Conservation (phyloP, 768 basidiomycete species). For the Rhizopogon sp. region DNA sequence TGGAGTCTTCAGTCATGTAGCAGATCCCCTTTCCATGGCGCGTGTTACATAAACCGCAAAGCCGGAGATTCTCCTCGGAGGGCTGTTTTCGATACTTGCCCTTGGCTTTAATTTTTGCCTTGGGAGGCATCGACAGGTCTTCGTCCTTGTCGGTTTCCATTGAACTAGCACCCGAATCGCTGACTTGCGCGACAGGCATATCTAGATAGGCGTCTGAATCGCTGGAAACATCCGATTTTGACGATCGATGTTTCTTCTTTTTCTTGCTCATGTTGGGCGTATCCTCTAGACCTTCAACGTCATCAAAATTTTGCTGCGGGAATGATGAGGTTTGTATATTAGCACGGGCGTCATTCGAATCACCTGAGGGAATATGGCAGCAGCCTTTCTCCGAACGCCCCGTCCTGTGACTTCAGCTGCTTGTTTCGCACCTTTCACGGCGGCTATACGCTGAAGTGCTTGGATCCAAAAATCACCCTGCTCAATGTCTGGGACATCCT, state of each 20-base stretch:
- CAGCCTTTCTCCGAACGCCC: constrained; percentile 70
- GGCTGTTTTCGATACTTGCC: neutral
- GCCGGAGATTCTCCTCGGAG: constrained; percentile 5
- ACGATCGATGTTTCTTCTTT: constrained; percentile 29
- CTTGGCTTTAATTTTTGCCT: constrained; percentile 4
- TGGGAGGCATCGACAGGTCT: neutral
- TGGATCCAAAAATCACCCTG: constrained; percentile 80
- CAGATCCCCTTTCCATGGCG: constrained; percentile 49
- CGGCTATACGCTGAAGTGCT: constrained; percentile 49
- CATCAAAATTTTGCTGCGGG: constrained; percentile 25
- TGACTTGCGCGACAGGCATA: constrained; percentile 16
- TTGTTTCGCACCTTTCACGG: constrained; percentile 34
- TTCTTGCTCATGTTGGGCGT: constrained; percentile 32
- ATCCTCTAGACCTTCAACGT: constrained; percentile 31
- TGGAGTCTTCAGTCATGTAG: constrained; percentile 58
- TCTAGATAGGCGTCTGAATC: constrained; percentile 37
- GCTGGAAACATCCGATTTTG: constrained; percentile 28
- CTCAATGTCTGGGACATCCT: constrained; percentile 40
- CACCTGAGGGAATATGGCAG: constrained; percentile 39
- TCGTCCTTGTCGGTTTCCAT: constrained; percentile 12
- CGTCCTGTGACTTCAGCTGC: constrained; percentile 61
- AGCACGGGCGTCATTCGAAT: neutral
- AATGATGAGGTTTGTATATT: constrained; percentile 1
- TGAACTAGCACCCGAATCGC: constrained; percentile 19
- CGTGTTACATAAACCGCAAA: constrained; percentile 61